Conservation (phyloP, 306 rosid genomes). For the Cucurbita argyrosperma region DNA sequence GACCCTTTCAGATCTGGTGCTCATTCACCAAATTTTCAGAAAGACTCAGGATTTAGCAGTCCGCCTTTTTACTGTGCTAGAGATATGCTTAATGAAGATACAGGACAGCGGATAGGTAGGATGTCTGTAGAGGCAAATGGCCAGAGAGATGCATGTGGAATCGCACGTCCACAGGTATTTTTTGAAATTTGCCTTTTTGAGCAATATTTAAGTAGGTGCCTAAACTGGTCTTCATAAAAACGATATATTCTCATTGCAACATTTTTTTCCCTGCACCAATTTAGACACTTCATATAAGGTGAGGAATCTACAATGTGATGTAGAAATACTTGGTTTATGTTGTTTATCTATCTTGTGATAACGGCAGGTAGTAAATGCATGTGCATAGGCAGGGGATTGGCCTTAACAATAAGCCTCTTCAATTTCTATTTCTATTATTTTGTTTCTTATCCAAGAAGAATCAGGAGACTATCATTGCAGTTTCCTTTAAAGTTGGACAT, state of each 20-base stretch:
- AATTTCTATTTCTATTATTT: neutral
- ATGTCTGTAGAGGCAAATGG: conserved; percentile 23
- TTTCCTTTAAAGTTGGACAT: neutral
- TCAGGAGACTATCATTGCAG: neutral
- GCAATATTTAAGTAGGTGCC: neutral
- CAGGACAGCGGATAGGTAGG: conserved; percentile 22
- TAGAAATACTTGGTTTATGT: neutral
- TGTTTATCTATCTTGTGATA: too few species aligned
- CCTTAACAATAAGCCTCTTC: neutral
- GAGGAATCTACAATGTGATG: neutral
- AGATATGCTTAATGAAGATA: conserved; percentile 38
- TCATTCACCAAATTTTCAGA: conserved; percentile 49
- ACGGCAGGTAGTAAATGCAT: too few species aligned
- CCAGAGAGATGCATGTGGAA: conserved; percentile 27
- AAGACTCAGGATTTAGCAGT: conserved; percentile 41
- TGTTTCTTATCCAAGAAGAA: neutral
- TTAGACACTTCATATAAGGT: neutral
- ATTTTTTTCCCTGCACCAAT: neutral
- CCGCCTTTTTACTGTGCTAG: conserved; percentile 33
- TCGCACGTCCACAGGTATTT: conserved; percentile 35
- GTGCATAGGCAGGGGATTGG: too few species aligned
- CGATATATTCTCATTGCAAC: neutral
- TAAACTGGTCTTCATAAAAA: neutral
- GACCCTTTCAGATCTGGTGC: conserved; percentile 53
- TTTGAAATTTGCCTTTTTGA: conserved; percentile 6